Conservation (phyloP, 2,329 filamentous ascomycete genomes). For the Chaetomiaceae sp. region DNA sequence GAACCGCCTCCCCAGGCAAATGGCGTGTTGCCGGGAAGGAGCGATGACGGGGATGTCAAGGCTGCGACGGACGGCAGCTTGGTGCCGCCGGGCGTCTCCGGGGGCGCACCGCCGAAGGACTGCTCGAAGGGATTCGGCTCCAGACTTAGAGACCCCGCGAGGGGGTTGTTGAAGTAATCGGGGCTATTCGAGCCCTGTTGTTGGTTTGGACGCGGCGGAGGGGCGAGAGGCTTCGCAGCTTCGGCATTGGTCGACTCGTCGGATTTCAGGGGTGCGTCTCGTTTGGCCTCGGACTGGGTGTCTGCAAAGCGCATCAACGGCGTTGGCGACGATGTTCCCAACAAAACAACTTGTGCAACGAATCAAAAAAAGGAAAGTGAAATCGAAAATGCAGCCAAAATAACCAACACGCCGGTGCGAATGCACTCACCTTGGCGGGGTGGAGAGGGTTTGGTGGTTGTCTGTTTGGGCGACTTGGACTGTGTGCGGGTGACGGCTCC, state of each 20-base stretch:
- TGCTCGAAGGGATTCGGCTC: constrained; percentile 98
- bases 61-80: constrained; percentile 86
- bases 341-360: constrained; percentile 15
- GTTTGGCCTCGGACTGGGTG: constrained; percentile 19
- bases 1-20: constrained; percentile 81
- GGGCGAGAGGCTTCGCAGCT: constrained; percentile 60
- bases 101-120: constrained; percentile 67
- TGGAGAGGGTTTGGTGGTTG: constrained; percentile 38
- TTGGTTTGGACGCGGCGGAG: constrained; percentile 62
- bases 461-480: constrained; percentile 46
- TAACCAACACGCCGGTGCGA: no score
- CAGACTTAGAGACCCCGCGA: constrained; percentile 55
- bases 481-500: constrained; percentile 37
- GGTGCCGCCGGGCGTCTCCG: constrained; percentile 76
- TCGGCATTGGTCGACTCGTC: constrained; percentile 53
- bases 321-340: constrained; percentile 11
- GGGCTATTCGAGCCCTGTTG: constrained; percentile 44
- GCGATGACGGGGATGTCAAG: constrained; percentile 82
- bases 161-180: constrained; percentile 62
- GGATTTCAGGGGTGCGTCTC: constrained; percentile 44
- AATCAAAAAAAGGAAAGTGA: neutral
- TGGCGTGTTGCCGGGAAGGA: constrained; percentile 66
- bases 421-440: constrained; percentile 40
- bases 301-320: constrained; percentile 7
- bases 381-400: neutral